These are phyloP conservation scores for Rhizopus delemar DNA, from an alignment of 371 early-diverging fungal genomes.

Conservation along the genomic window DNA sequence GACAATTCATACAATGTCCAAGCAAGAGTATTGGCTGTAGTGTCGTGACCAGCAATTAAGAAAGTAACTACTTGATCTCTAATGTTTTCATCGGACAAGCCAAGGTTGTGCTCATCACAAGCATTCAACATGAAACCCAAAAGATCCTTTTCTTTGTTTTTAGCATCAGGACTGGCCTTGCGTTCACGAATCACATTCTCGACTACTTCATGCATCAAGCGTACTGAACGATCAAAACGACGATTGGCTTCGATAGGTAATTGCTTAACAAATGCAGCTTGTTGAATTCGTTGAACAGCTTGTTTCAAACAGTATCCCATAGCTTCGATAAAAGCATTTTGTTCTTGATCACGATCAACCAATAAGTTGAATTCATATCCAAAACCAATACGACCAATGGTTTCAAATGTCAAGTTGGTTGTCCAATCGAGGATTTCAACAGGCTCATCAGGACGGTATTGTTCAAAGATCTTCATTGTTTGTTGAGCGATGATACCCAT, in stretches of 20 bases:
- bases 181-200: constrained; percentile 42
- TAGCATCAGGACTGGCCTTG: constrained; percentile 38
- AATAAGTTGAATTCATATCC: constrained; percentile 60
- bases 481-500: constrained; percentile 46
- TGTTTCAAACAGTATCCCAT: constrained; percentile 47
- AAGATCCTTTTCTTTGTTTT: constrained; percentile 47
- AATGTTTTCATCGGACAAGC: constrained; percentile 52
- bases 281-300: constrained; percentile 26
- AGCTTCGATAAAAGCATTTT: constrained; percentile 54
- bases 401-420: constrained; percentile 56
- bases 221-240: constrained; percentile 31
- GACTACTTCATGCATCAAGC: constrained; percentile 45
- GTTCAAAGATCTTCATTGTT: constrained; percentile 38
- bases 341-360: constrained; percentile 34
- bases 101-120: constrained; percentile 39
- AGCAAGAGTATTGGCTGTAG: constrained; percentile 52
- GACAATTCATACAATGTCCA: constrained; percentile 51
- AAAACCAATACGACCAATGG: constrained; percentile 59
- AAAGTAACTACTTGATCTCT: constrained; percentile 64
- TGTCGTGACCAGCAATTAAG: constrained; percentile 60
- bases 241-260: constrained; percentile 49
- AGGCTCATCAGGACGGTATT: constrained; percentile 36
- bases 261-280: constrained; percentile 44
- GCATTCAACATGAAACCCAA: constrained; percentile 63
- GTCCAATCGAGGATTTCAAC: constrained; percentile 57